Evolutionary conservation across 179 eudicot species (phyloP).

Genomic region (Heliamphora pulchella): DNA sequence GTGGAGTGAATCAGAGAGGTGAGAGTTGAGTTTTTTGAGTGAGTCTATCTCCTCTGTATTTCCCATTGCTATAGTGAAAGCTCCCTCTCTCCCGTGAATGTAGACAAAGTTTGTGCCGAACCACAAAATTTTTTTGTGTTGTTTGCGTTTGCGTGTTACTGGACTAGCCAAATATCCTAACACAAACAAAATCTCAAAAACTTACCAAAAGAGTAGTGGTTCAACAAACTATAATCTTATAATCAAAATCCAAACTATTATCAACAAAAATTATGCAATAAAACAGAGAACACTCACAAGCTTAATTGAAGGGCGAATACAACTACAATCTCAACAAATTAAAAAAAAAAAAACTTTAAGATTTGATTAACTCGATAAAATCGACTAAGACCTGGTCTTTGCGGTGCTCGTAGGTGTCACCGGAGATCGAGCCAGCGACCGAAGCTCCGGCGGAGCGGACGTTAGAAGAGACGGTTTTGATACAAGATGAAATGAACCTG

Average conservation of each 20-base stretch:
- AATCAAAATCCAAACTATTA: slow-evolving; percentile 2
- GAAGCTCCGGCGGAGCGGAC: slow-evolving; percentile 80
- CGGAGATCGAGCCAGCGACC: slow-evolving; percentile 60
- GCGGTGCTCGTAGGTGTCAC: slow-evolving; percentile 40
- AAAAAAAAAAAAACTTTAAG: not conserved
- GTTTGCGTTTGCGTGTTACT: too few species aligned
- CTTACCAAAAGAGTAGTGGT: not conserved
- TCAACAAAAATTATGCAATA: not conserved
- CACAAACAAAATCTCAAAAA: not conserved
- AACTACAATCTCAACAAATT: too few species aligned
- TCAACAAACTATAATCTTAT: not conserved
- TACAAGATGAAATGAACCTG: slow-evolving; percentile 67
- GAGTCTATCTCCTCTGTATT: too few species aligned
- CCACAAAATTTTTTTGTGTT: too few species aligned
- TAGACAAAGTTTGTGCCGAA: too few species aligned
- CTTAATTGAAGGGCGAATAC: not conserved
- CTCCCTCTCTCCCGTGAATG: too few species aligned
- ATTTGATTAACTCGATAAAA: not conserved
- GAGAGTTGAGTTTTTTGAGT: too few species aligned
- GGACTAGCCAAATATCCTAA: too few species aligned
- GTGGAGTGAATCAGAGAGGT: too few species aligned
- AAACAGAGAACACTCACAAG: not conserved
- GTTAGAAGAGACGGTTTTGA: slow-evolving; percentile 76
- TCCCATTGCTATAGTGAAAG: too few species aligned
- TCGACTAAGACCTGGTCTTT: slow-evolving; percentile 61